Base-by-base conservation (phyloP, 768 basidiomycete species). In the Rhizopogon salebrosus region DNA sequence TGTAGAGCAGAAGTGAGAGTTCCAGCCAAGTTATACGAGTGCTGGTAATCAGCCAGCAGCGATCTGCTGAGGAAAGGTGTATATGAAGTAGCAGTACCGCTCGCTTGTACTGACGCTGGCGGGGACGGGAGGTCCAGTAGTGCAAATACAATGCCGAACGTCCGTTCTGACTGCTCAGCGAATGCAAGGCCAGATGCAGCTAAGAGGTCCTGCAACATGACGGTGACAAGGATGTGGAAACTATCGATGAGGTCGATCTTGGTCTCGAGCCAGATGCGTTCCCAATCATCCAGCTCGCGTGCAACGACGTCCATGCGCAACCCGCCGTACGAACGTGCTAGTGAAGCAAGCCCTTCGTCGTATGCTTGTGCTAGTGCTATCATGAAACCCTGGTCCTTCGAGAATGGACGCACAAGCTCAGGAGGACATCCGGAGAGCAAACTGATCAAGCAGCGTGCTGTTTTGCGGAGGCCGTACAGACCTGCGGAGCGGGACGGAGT, bases 221-320 rank as follows among this genome's bases (percentile, higher is more conserved):
- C 69, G 29, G 68, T 68, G 46, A 88, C 54, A 29, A 88, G 61
- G 45, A 82, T 63, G 56, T 90, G 87, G 65, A 88, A 86, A 3
- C 76, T 63, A 57, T 92, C 89, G 18, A 92, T 67, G 23, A 90
- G 68, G 20, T 81, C 79, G 7, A 87, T 83, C 68, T 91, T 92
- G 2, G 85, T 83, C 52, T 84, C 78, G 6, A 90, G 72, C 80
- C 85, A 87, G 41, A 87, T 74, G 13, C 71, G 72, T 57, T 87
- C 82, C 87, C 87, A 91, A 48, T 88, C 78, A 56, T 84, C 82
- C 14, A 74, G 65, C 4, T 70, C 63, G 51, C 69, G 54, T 22
- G 65, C 50, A 23, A 63, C 46, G 27, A 63, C 50, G 24, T 62
- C 56, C 26, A 61, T 53, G 18, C 73, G 62, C 27, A 73, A 57